Evolutionary conservation across 257 asterid species (phyloP).

Genomic region (Nicotiana attenuata): DNA sequence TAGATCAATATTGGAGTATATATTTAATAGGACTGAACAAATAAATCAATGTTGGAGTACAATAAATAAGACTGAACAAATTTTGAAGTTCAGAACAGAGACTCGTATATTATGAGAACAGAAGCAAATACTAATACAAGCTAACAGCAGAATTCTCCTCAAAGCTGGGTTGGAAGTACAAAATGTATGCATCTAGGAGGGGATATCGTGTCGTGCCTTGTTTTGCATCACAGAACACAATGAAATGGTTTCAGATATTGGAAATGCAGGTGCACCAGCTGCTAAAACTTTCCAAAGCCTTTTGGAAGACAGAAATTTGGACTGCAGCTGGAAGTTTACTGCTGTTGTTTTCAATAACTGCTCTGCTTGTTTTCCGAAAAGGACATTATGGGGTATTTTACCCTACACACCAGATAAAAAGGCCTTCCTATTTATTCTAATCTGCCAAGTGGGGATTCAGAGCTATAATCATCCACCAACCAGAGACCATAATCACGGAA

Average conservation of each 20-base stretch:
- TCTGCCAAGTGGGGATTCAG: slow-evolving; percentile 86
- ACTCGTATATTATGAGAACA: neutral
- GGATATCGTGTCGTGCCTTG: neutral
- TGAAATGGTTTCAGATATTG: neutral
- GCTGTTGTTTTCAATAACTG: neutral
- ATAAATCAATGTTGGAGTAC: neutral
- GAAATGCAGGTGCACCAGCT: neutral
- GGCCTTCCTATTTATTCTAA: slow-evolving; percentile 23
- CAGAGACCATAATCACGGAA: slow-evolving; percentile 82
- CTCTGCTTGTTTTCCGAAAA: neutral
- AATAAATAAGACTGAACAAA: neutral
- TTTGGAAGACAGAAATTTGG: neutral
- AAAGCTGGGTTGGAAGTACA: neutral
- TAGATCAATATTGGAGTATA: too few species aligned
- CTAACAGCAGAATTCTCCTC: neutral
- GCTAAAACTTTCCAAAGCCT: neutral
- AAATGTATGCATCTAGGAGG: neutral
- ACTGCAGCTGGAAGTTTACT: neutral
- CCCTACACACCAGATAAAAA: neutral
- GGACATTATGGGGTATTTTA: slow-evolving; percentile 2
- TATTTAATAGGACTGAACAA: neutral
- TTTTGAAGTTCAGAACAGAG: neutral
- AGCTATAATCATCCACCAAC: slow-evolving; percentile 75
- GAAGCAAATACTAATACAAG: neutral
- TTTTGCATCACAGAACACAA: neutral